Base-by-base conservation (phyloP, 805 yeast genomes). In the Nakazawaea wyomingensis region DNA sequence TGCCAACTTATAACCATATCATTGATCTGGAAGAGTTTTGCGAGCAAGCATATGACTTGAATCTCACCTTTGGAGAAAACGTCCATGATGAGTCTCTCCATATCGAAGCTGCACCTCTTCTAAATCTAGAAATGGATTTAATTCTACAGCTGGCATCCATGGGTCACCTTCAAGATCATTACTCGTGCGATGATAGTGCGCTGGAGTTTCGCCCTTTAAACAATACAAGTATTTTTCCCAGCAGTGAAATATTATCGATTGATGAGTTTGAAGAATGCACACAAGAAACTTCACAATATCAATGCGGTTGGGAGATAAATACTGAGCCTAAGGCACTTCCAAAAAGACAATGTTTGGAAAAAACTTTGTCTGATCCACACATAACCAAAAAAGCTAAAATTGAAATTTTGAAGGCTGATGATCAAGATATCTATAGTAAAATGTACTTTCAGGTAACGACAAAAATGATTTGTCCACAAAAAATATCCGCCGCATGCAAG, bases 331-430 rank as follows among this genome's bases (percentile, higher is more conserved):
- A 14, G 4, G 37, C 21, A 24, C 29, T 22, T 10, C 13, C 37
- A 13, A 22, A 14, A 10, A 22, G 8, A 14, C 30, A 34, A 14
- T 22, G 37, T n/a, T 24, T 34, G 14, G 7, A 11, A n/a, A 24
- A 18, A 18, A 11, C 14, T 2, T 34, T 24, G 30, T 2, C n/a
- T 4, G 14, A 6, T 5, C 5, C 13, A 7, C 8, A 21, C 13
- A 11, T 22, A 7, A 6, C 16, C 2, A 34, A 18, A 13, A 34
- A 13, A 24, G 37, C 37, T 42, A 53, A 54, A 39, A 44, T 43
- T 5, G 54, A 50, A 13, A 48, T 69, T 4, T 50, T 57, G 5
- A 48, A 55, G 31, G 61, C 46, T 1, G 49, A 70, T 36, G 66
- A 70, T 42, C 37, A 50, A 10, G 41, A 38, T 21, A 30, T 14